Conservation (phyloP, 768 basidiomycete genomes). For the Leccinellum luteum region DNA sequence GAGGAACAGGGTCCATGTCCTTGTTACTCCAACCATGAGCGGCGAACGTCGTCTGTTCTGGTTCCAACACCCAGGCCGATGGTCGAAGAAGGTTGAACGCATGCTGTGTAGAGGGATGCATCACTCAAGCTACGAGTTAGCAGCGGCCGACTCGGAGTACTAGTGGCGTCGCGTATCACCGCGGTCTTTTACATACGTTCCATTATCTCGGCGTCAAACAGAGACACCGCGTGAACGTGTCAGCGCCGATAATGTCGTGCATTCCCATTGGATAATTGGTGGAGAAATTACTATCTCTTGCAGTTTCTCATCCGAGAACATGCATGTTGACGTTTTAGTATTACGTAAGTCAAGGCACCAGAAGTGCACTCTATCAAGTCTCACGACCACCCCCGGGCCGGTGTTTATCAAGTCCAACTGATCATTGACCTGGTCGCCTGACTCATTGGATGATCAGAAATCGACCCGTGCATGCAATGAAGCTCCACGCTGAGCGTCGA, state of each 20-base stretch:
- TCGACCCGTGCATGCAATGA: neutral
- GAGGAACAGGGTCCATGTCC: constrained; percentile 76
- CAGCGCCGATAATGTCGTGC: neutral
- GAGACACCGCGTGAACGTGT: neutral
- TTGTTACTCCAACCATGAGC: constrained; percentile 65
- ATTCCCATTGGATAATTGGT: neutral
- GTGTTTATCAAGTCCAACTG: no score
- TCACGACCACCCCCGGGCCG: neutral
- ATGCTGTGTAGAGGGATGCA: constrained; percentile 7
- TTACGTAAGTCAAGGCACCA: no score
- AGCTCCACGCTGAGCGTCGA: neutral
- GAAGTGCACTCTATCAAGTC: no score
- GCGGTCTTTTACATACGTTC: constrained; percentile 6
- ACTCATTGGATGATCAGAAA: neutral
- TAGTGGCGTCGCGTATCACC: neutral
- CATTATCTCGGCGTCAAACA: constrained; percentile 3
- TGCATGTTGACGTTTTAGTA: no score
- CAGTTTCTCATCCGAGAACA: no score
- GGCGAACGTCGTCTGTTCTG: constrained; percentile 48
- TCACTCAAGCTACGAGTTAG: neutral
- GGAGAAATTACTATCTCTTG: neutral
- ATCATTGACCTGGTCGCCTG: neutral
- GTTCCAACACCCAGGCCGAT: constrained; percentile 20
- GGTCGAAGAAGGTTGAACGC: constrained; percentile 14
- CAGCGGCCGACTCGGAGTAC: no score